phyloP scores from a whole-genome alignment of 1,284 basidiomycete species.

The Cutaneotrichosporon cavernicola region DNA sequence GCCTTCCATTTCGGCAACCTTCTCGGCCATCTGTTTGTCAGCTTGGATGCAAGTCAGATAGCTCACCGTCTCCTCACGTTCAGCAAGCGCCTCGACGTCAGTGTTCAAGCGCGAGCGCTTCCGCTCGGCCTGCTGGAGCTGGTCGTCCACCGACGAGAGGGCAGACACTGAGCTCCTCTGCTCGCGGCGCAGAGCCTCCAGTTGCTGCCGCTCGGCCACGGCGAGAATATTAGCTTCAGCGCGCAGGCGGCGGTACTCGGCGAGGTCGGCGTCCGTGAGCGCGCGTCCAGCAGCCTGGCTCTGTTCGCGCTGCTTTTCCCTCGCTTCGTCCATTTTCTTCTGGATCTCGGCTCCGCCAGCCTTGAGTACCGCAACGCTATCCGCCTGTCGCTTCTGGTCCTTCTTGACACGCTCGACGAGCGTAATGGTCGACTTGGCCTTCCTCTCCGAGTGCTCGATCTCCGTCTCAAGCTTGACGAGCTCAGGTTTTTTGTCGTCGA shows the following conservation, averaged over 20 bases:
- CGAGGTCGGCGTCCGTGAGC: conserved; percentile 76
- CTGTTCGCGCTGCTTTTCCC: conserved; percentile 73
- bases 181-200: conserved; percentile 79
- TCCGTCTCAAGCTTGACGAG: conserved; percentile 78
- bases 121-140: conserved; percentile 64
- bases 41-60: neutral
- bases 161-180: conserved; percentile 70
- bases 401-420: conserved; percentile 66
- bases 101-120: conserved; percentile 63
- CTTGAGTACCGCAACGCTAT: conserved; percentile 62
- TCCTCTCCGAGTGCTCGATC: conserved; percentile 78
- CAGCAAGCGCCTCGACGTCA: conserved; percentile 61
- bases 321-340: conserved; percentile 70
- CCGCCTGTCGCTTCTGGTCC: conserved; percentile 67
- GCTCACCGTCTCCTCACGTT: conserved; percentile 59
- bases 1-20: conserved; percentile 58
- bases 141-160: conserved; percentile 59
- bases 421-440: conserved; percentile 67
- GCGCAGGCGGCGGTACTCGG: conserved; percentile 78
- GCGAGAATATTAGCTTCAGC: conserved; percentile 68
- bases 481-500: conserved; percentile 84
- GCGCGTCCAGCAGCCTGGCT: conserved; percentile 69
- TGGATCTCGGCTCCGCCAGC: conserved; percentile 68
- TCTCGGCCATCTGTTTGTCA: conserved; percentile 50
- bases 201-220: conserved; percentile 79